phyloP scores from a whole-genome alignment of 805 yeast genomes.

The Barnettozyma californica region DNA sequence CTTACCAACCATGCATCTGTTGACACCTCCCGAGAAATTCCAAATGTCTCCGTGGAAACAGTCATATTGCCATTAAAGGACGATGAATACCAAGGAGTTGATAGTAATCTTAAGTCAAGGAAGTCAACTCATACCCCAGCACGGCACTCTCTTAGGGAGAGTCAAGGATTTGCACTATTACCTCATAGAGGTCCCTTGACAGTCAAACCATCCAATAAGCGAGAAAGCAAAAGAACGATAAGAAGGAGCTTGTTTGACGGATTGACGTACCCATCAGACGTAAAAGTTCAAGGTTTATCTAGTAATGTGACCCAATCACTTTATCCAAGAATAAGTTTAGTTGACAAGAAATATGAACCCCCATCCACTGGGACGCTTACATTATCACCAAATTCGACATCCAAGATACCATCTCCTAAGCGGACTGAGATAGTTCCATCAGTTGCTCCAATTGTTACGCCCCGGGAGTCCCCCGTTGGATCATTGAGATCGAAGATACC shows the following conservation, averaged over 20 bases:
- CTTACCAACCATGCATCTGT: slow-evolving; percentile 14
- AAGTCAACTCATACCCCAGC: slow-evolving; percentile 17
- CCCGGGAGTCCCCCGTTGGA: background rate
- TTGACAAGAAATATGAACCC: slow-evolving; percentile 6
- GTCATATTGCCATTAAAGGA: slow-evolving; percentile 19
- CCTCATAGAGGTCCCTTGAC: slow-evolving; percentile 28
- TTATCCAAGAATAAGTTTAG: slow-evolving; percentile 17
- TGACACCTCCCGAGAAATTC: slow-evolving; percentile 5
- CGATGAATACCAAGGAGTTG: slow-evolving; percentile 7
- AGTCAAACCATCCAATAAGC: slow-evolving; percentile 24
- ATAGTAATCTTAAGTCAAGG: slow-evolving; percentile 1
- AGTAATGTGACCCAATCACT: slow-evolving; percentile 10
- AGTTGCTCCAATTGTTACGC: background rate
- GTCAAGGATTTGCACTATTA: slow-evolving; percentile 27
- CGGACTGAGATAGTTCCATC: background rate
- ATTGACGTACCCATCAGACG: slow-evolving; percentile 6
- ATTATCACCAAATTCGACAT: slow-evolving; percentile 7
- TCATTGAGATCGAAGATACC: slow-evolving; percentile 4
- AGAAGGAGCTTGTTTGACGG: slow-evolving; percentile 18
- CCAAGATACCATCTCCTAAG: slow-evolving; percentile 7
- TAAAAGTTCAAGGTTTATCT: slow-evolving; percentile 7
- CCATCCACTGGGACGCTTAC: slow-evolving; percentile 6
- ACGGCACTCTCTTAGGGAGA: slow-evolving; percentile 21
- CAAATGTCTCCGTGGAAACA: slow-evolving; percentile 14
- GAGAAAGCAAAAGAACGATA: slow-evolving; percentile 2